Evolutionary conservation across 2,329 filamentous ascomycete species (phyloP), one percentile per base, ranked within the genome.

Genomic region (Phialophora macrospora): DNA sequence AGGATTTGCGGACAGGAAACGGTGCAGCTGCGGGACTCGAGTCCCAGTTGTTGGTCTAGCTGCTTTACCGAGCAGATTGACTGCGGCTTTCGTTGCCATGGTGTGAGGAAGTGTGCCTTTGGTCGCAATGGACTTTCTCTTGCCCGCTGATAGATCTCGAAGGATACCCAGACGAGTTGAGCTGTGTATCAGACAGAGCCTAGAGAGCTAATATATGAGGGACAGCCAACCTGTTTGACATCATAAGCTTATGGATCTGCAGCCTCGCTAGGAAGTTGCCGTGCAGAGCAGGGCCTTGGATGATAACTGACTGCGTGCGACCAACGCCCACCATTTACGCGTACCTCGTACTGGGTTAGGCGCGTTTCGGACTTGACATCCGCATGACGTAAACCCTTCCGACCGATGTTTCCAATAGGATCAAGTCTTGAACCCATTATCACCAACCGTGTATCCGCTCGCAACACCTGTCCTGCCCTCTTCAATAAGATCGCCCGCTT

Each of bases 401-500:
- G 14, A 8, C 17, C 38, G 38, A n/a, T 24, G 14, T 44, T 11
- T 20, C n/a, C 41, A 17, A 7, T 34, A 34, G 26, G 2, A 56
- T 70, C 62, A 70, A 32, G 60, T 65, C 51, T 12, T 65, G 28
- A 34, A 49, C 4, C 61, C 62, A 12, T 70, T 67, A 20, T 71
- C 67, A 7, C 90, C 91, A 60, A 95, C 90, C 0, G 83, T 87
- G 80, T 99, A 99, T 0, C 94, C 95, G 73, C 91, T 88, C 38
- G 95, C 95, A 63, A 98, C 88, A 17, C 95, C 95, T 70, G 88
- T 90, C 70, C 92, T 86, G 1, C 95, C 95, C 78, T 97, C 88
- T 74, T 97, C 92, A 64, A 99, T 85, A 20, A 86, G 76, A 0
- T 90, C 88, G 63, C 90, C 84, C 46, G 80, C 74, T 51, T 70